Base-by-base conservation (phyloP, 305 asterid species). In the Solanum hybrid region DNA sequence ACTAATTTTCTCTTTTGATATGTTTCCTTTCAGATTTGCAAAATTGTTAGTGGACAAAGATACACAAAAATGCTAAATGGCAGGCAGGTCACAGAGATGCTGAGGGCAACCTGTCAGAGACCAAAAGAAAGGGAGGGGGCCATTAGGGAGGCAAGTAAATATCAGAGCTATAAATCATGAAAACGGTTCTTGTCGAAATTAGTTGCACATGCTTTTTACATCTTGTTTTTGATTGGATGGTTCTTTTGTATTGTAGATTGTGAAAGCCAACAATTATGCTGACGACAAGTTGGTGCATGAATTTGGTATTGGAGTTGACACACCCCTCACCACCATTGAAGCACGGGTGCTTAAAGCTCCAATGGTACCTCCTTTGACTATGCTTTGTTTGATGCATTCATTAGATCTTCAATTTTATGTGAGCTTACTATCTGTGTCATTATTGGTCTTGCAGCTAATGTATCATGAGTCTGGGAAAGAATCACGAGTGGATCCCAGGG, bases 341-440 rank as follows among this genome's bases (percentile, higher is more conserved):
- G 99, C 99, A 26, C 95, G 99, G 24, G 98, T 96, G 72, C 93
- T 97, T 85, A 95, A 93, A 51, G 91, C 98, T 7, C 99, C 99
- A 0, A 92, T 4, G 95, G 99, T 96, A 94, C 56, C 24, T 35
- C 27, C n/a, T 26, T 85, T n/a, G 76, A 24, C 88, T 56, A 56
- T 85, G n/a, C 22, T 60, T 56, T 79, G 60, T 79, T 56, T 85
- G 88, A n/a, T 56, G 45, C 32, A 10, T 51, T 82, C 38, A 29
- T 84, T 51, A 84, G 34, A 29, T 64, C 42, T 85, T 56, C 14
- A 85, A 32, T 85, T 42, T 2, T 10, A 24, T 26, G 51, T 85
- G 35, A 29, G 7, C 45, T 14, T 45, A 37, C 78, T 9, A 22
- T 90, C 24, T 79, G 15, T 29, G 19, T 40, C 35, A 22, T 72